Base-by-base conservation (phyloP, 257 asterid genomes). In the Galeopsis tetrahit region DNA sequence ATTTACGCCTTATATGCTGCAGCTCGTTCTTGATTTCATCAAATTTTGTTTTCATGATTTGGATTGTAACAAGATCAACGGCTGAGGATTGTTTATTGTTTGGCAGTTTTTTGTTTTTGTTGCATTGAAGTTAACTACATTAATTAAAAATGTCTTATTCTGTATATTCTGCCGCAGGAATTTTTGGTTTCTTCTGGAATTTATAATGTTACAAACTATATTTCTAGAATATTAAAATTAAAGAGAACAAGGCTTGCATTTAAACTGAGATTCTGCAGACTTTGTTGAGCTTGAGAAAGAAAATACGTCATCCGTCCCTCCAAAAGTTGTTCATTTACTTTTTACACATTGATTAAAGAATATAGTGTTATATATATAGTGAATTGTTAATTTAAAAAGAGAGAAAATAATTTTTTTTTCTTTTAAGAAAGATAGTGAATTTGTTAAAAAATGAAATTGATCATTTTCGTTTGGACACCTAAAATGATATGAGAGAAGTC, bases 1-100 rank as follows among this genome's bases (percentile, higher is more conserved):
- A 40, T 5, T 48, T 9, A 21, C 28, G 28, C 28, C 21, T 75
- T 28, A 28, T 59, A 32, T 66, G 51, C 43, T 63, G 68, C 48
- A 32, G 60, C 43, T 52, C 14, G 1, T 80, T 68, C 81, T 83
- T 77, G 84, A 31, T 80, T 67, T 68, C 77, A 80, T 83, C 86
- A 58, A 75, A 6, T 64, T 36, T 71, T 43, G 49, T 68, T 40
- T 1, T 7, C 13, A 49, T 31, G 13, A 34, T 61, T 39, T 52
- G 58, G 53, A 63, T 52, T 46, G 60, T 33, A 2, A 14, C 21
- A 4, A 31, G 15, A 52, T 73, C 55, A 10, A 56, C 74, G 35
- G 62, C 69, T 21, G 17, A 57, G 68, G 35, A 63, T n/a, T 8
- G 58, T 4, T 8, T 43, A 48, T 48, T 36, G 68, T 58, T 49